phyloP scores from a whole-genome alignment of 306 rosid species.

The Medicago truncatula region MtrunA17r5.0-ANR NC_053045.1:27090001-27090500 shows the following conservation, averaged over 20 bases:
- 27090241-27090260: slow-evolving; percentile 11
- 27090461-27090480: neutral
- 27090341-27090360: neutral
- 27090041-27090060: slow-evolving; percentile 98
- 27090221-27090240: slow-evolving; percentile 2
- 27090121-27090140: slow-evolving; percentile 25
- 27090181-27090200: slow-evolving; percentile 7
- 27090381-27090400: neutral
- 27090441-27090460: neutral
- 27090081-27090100: slow-evolving; percentile 18
- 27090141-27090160: neutral
- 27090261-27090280: slow-evolving; percentile 1
- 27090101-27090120: slow-evolving; percentile 30
- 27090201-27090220: slow-evolving; percentile 4
- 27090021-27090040: slow-evolving; percentile 99
- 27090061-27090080: slow-evolving; percentile 39
- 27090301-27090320: slow-evolving; percentile 29
- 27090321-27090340: slow-evolving; percentile 32
- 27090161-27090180: slow-evolving; percentile 14
- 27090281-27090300: slow-evolving; percentile 3
- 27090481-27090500: neutral
- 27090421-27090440: too few relatives aligned
- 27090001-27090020: slow-evolving; percentile 70
- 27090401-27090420: neutral
- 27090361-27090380: neutral